Percentiles rank a stretch among this genome's conserved stretches.
These are phyloP conservation scores for Saccharomycopsis lassenensis DNA, from an alignment of 805 yeast genomes.

Conservation along the genomic window DNA sequence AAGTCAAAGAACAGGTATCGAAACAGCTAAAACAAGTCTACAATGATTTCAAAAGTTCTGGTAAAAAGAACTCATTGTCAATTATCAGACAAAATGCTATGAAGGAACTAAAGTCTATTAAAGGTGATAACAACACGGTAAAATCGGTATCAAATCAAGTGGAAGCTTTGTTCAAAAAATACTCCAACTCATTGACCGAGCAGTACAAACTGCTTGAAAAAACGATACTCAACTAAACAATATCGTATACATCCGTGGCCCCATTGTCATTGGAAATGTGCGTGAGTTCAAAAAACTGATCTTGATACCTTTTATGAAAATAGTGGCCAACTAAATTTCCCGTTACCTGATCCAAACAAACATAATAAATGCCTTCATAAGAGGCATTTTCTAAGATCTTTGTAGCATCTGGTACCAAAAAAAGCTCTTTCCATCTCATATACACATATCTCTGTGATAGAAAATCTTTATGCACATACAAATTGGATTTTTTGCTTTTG, in stretches of 20 bases:
- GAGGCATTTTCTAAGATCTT: slow-evolving; percentile 53
- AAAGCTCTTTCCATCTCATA: slow-evolving; percentile 94
- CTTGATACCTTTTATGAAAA: slow-evolving; percentile 70
- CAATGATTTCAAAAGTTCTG: slow-evolving; percentile 50
- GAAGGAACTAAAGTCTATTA: slow-evolving; percentile 40
- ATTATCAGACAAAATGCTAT: slow-evolving; percentile 47
- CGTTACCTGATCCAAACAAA: slow-evolving; percentile 65
- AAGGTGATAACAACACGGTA: slow-evolving; percentile 48
- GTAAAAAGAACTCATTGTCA: slow-evolving; percentile 37
- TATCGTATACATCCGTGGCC: no score
- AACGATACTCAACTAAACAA: slow-evolving; percentile 19
- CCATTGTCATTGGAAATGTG: slow-evolving; percentile 42
- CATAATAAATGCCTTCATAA: slow-evolving; percentile 86
- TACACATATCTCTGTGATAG: slow-evolving; percentile 42
- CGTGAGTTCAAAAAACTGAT: slow-evolving; percentile 62
- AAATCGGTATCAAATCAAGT: slow-evolving; percentile 46
- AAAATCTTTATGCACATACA: slow-evolving; percentile 23
- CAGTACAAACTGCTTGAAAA: slow-evolving; percentile 47
- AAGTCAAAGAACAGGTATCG: slow-evolving; percentile 41
- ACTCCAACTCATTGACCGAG: slow-evolving; percentile 44
- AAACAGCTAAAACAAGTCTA: slow-evolving; percentile 55
- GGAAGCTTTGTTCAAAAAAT: slow-evolving; percentile 62
- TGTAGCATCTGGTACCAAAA: slow-evolving; percentile 68
- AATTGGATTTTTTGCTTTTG: background rate
- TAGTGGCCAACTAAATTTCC: slow-evolving; percentile 76